These are phyloP conservation scores for Exobasidium cylindrosporum DNA, from an alignment of 1,284 basidiomycete species.

Conservation along the genomic window DNA sequence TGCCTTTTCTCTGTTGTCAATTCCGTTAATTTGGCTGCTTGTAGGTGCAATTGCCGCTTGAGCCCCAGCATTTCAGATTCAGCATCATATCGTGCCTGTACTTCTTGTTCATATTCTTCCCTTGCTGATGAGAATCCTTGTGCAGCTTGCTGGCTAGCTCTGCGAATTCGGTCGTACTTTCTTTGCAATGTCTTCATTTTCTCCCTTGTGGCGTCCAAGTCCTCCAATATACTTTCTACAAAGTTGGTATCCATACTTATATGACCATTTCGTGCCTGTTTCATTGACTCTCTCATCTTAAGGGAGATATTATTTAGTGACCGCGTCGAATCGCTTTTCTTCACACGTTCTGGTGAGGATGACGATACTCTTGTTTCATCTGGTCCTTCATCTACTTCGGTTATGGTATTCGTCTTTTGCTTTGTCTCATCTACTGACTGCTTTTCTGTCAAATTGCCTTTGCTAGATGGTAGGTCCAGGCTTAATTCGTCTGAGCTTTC, in stretches of 20 bases:
- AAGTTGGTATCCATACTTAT: slow-evolving; percentile 73
- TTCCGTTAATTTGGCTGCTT: slow-evolving; percentile 78
- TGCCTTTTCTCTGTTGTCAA: slow-evolving; percentile 69
- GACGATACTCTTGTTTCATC: background rate
- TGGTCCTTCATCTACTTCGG: background rate
- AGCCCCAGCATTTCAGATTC: slow-evolving; percentile 85
- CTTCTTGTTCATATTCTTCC: slow-evolving; percentile 86
- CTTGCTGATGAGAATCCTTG: slow-evolving; percentile 87
- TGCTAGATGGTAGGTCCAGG: background rate
- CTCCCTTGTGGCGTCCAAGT: slow-evolving; percentile 68
- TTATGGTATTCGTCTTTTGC: too few relatives aligned
- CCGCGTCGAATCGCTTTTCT: background rate
- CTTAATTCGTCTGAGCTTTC: slow-evolving; percentile 32
- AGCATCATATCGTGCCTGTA: slow-evolving; percentile 78
- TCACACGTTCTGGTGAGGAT: background rate
- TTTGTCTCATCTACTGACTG: background rate
- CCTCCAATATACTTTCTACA: slow-evolving; percentile 69
- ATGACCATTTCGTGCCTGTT: slow-evolving; percentile 63
- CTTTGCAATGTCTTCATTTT: slow-evolving; percentile 69
- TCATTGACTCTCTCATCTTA: slow-evolving; percentile 66
- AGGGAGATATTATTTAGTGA: slow-evolving; percentile 11
- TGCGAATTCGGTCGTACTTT: slow-evolving; percentile 80
- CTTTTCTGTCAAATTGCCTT: background rate
- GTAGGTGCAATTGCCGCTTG: slow-evolving; percentile 78
- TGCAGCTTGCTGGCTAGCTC: slow-evolving; percentile 78